Percentiles rank a stretch among this genome's conserved stretches.
phyloP scores from a whole-genome alignment of 1,284 basidiomycete species.

The Moesziomyces antarcticus region DNA sequence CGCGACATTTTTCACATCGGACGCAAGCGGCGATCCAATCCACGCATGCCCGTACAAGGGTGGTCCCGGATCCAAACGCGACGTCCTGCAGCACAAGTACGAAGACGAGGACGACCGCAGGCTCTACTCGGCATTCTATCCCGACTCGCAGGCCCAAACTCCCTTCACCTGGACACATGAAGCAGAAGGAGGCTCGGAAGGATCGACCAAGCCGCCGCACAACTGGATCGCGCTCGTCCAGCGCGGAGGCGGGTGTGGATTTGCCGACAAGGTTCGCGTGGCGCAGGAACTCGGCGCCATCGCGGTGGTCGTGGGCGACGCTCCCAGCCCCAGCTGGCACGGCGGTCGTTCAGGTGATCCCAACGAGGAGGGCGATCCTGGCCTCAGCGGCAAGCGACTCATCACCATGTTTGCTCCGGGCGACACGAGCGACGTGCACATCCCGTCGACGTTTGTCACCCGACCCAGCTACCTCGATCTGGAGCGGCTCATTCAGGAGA shows the following conservation, averaged over 20 bases:
- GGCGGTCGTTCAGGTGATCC: conserved; percentile 45
- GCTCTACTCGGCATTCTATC: conserved; percentile 27
- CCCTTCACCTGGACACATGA: conserved; percentile 28
- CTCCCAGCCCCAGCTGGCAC: conserved; percentile 41
- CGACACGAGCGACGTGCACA: conserved; percentile 61
- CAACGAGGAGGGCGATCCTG: conserved; percentile 53
- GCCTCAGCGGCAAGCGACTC: conserved; percentile 53
- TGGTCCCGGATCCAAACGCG: conserved; percentile 45
- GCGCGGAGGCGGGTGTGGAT: conserved; percentile 61
- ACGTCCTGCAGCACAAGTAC: conserved; percentile 12
- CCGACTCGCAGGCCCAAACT: conserved; percentile 13
- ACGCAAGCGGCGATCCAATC: conserved; percentile 20
- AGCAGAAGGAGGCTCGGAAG: background rate
- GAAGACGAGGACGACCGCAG: conserved; percentile 44
- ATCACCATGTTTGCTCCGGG: conserved; percentile 65
- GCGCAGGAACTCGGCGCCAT: conserved; percentile 64
- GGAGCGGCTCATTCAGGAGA: conserved; percentile 53
- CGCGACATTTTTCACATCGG: conserved; percentile 14
- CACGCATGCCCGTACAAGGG: conserved; percentile 54
- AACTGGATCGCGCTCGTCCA: conserved; percentile 66
- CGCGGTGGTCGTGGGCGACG: conserved; percentile 66
- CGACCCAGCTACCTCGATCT: conserved; percentile 64
- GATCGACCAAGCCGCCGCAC: conserved; percentile 38
- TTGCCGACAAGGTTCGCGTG: conserved; percentile 62
- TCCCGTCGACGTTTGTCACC: conserved; percentile 65